phyloP scores from a whole-genome alignment of 2,329 filamentous ascomycete genomes.

The Salinomyces thailandicus region DNA sequence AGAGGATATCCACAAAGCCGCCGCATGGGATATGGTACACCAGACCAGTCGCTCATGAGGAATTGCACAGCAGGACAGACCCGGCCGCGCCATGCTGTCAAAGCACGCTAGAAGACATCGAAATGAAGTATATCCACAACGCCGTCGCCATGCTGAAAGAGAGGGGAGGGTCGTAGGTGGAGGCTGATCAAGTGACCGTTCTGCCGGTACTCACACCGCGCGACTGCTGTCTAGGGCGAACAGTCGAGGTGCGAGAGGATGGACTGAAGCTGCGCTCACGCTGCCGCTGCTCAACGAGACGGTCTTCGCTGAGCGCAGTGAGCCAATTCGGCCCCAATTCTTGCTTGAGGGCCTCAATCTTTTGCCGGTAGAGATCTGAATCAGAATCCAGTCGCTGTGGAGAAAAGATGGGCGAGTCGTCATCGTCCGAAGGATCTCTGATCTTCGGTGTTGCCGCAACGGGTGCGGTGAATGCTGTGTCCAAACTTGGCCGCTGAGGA shows the following conservation, averaged over 20 bases:
- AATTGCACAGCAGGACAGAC: too few species aligned
- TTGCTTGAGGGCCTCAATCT: constrained; percentile 74
- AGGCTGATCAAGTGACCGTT: constrained; percentile 24
- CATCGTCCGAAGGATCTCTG: constrained; percentile 21
- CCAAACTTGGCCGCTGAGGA: constrained; percentile 17
- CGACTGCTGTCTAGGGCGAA: constrained; percentile 14
- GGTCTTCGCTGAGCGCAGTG: constrained; percentile 71
- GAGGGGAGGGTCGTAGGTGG: neutral
- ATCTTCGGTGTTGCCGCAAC: constrained; percentile 18
- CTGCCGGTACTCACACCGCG: constrained; percentile 23
- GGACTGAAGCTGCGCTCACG: constrained; percentile 19
- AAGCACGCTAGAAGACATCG: neutral
- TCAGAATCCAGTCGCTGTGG: constrained; percentile 19
- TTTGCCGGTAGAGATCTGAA: constrained; percentile 56
- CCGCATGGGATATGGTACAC: too few species aligned
- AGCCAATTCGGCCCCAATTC: constrained; percentile 84
- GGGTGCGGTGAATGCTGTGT: constrained; percentile 21
- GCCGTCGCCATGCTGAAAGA: constrained; percentile 3
- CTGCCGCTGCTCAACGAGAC: constrained; percentile 30
- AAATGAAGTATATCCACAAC: neutral
- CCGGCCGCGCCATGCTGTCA: constrained; percentile 3
- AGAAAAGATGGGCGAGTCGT: constrained; percentile 18
- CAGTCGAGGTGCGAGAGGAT: constrained; percentile 14
- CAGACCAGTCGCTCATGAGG: too few species aligned
- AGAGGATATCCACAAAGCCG: too few species aligned